Evolutionary conservation across 495 filamentous ascomycete genomes (phyloP).

Genomic region (Platismatia glauca): DNA sequence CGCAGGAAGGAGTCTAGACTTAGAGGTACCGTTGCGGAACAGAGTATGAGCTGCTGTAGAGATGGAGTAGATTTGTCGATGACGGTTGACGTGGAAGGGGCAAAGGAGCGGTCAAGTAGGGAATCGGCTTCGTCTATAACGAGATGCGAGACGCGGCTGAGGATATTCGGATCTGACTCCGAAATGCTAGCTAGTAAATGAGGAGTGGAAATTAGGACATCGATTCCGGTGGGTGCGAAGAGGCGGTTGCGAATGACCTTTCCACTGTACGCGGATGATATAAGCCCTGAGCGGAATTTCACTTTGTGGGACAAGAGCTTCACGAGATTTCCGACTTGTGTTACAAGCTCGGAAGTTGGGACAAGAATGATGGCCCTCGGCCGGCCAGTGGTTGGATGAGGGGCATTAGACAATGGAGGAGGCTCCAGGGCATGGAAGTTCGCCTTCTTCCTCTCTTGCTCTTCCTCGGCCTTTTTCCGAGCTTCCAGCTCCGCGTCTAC

Average conservation of each 20-base stretch:
- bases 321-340: slow-evolving; percentile 67
- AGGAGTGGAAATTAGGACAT: slow-evolving; percentile 79
- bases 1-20: slow-evolving; percentile 76
- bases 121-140: slow-evolving; percentile 94
- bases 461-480: slow-evolving; percentile 38
- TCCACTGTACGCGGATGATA: slow-evolving; percentile 66
- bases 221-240: slow-evolving; percentile 72
- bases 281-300: slow-evolving; percentile 70
- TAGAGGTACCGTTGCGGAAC: slow-evolving; percentile 90
- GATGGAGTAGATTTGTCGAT: slow-evolving; percentile 69
- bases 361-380: slow-evolving; percentile 80
- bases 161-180: slow-evolving; percentile 74
- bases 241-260: slow-evolving; percentile 79
- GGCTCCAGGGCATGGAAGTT: slow-evolving; percentile 44
- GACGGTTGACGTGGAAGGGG: slow-evolving; percentile 68
- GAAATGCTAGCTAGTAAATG: slow-evolving; percentile 81
- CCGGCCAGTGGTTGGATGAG: slow-evolving; percentile 61
- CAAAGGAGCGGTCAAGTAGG: slow-evolving; percentile 84
- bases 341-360: slow-evolving; percentile 90
- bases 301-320: slow-evolving; percentile 73
- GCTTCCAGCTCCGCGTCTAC: slow-evolving; percentile 48
- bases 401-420: slow-evolving; percentile 49
- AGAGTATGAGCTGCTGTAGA: slow-evolving; percentile 81
- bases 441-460: slow-evolving; percentile 39
- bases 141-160: slow-evolving; percentile 78